phyloP scores from a whole-genome alignment of 2,329 filamentous ascomycete species.

The Coniochaeta sp. region DNA sequence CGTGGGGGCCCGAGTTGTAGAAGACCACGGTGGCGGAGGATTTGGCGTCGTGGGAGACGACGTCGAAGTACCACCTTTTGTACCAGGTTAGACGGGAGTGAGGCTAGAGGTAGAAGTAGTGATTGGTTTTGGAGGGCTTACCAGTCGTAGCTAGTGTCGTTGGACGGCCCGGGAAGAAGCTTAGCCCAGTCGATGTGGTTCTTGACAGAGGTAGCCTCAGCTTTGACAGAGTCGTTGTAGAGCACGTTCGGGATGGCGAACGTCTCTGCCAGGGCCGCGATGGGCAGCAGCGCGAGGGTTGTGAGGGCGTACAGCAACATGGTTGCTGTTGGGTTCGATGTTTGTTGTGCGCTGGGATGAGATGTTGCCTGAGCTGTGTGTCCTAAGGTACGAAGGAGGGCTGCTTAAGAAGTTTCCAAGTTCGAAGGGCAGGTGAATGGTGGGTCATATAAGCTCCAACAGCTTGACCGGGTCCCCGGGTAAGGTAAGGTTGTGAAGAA shows the following conservation, averaged over 20 bases:
- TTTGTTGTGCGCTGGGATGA: too few species aligned
- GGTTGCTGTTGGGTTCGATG: background rate
- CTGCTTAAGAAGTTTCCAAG: too few species aligned
- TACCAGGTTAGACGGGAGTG: too few species aligned
- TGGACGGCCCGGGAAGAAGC: conserved; percentile 3
- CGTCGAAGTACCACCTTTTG: conserved; percentile 10
- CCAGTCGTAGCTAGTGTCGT: conserved; percentile 8
- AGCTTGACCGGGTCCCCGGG: too few species aligned
- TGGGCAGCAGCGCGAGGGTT: background rate
- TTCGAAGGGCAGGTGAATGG: too few species aligned
- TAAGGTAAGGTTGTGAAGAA: too few species aligned
- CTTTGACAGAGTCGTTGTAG: background rate
- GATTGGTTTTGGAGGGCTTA: background rate
- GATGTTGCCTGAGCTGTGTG: too few species aligned
- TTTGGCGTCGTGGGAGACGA: conserved; percentile 4
- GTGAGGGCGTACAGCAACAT: background rate
- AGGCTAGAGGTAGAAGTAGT: too few species aligned
- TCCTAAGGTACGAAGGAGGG: too few species aligned
- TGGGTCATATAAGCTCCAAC: too few species aligned
- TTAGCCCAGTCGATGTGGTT: conserved; percentile 5
- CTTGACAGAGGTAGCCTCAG: background rate
- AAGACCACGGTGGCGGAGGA: conserved; percentile 7
- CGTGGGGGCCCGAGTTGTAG: conserved; percentile 9
- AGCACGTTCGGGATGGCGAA: background rate
- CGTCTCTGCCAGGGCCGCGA: background rate